A percentile compares a stretch with the other conserved stretches of the same genome.
phyloP scores from a whole-genome alignment of 2,329 filamentous ascomycete genomes.

The Paramyrothecium roridum region DNA sequence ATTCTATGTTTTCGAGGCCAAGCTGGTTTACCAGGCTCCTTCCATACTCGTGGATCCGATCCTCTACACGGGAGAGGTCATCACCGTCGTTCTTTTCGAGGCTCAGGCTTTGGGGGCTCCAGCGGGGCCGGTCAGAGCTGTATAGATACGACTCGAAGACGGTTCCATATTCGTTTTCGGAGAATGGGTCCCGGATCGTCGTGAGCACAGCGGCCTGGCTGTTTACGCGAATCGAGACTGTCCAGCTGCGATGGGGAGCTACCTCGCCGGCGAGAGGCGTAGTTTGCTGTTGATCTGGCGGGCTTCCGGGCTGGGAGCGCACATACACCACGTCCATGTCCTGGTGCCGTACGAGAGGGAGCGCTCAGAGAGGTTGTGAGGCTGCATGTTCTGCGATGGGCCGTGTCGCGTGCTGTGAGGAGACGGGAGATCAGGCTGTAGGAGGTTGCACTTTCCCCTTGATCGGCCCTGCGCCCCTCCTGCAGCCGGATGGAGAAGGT shows the following conservation, averaged over 20 bases:
- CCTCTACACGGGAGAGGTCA: conserved; percentile 11
- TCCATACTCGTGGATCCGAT: conserved; percentile 15
- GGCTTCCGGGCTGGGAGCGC: conserved; percentile 8
- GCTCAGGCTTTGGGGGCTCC: conserved; percentile 12
- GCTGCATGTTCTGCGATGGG: background rate
- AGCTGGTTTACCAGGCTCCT: conserved; percentile 15
- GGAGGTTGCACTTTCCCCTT: too few species aligned
- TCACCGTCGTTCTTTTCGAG: conserved; percentile 7
- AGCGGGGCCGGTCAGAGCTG: conserved; percentile 15
- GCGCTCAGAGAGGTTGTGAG: background rate
- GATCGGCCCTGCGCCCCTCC: too few species aligned
- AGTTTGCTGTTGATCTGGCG: background rate
- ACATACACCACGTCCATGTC: conserved; percentile 16
- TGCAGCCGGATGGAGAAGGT: too few species aligned
- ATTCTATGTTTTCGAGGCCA: conserved; percentile 6
- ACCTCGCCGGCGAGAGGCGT: conserved; percentile 1
- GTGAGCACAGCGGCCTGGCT: conserved; percentile 4
- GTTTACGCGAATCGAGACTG: conserved; percentile 16
- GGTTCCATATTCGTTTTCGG: conserved; percentile 16
- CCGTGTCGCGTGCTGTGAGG: background rate
- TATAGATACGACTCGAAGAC: conserved; percentile 22
- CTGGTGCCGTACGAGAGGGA: background rate
- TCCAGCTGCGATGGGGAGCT: conserved; percentile 13
- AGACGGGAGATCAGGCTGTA: too few species aligned
- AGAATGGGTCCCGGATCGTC: conserved; percentile 18